These are phyloP conservation scores for Solanum piurae DNA, from an alignment of 257 asterid species.

Conservation along the genomic window DNA sequence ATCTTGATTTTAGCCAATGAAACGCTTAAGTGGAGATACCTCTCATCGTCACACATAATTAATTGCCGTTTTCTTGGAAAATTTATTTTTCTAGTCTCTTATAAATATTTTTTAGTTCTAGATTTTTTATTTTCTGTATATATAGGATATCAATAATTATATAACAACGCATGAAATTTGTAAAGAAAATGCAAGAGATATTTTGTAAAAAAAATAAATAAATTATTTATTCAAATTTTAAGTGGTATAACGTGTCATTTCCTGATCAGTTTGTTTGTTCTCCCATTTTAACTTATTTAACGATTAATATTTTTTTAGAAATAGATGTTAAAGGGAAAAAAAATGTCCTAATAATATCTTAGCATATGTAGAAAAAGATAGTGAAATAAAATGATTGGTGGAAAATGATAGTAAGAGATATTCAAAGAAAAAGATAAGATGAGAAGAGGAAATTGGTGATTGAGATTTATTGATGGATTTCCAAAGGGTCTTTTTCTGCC, in stretches of 20 bases:
- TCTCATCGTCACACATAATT: background rate
- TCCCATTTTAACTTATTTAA: background rate
- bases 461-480: conserved; percentile 30
- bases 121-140: background rate
- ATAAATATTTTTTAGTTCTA: background rate
- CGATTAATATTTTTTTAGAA: background rate
- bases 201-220: background rate
- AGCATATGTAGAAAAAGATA: background rate
- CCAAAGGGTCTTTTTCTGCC: conserved; percentile 19
- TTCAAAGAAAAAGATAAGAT: conserved; percentile 29
- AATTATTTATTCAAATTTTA: background rate
- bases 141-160: background rate
- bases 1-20: background rate
- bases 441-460: conserved; percentile 26
- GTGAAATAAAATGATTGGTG: background rate
- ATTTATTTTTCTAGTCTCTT: background rate
- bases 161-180: background rate
- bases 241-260: background rate
- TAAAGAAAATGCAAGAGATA: background rate
- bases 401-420: background rate
- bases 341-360: background rate
- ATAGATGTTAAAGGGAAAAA: background rate
- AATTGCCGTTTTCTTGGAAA: background rate
- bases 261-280: background rate
- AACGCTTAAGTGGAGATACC: background rate